A percentile compares a stretch with the other conserved stretches of the same genome.
These are phyloP conservation scores for Agmasoma carcini DNA, from an alignment of 371 early-diverging fungal species.

Conservation along the genomic window DNA sequence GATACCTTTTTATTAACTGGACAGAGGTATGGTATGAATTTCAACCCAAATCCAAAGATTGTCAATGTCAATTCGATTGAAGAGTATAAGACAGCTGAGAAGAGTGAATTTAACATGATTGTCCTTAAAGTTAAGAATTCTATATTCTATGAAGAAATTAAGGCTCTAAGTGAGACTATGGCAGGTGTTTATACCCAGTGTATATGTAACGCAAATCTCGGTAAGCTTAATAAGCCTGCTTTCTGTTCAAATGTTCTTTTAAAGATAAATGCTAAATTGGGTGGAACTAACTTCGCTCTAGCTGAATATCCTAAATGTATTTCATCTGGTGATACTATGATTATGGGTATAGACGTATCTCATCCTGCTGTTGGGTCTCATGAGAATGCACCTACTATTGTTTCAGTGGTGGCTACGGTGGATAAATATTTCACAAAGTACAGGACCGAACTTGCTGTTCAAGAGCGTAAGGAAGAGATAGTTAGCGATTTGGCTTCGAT, in stretches of 20 bases:
- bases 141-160: conserved; percentile 67
- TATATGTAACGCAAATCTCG: conserved; percentile 62
- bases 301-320: conserved; percentile 40
- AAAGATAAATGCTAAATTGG: conserved; percentile 72
- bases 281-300: conserved; percentile 59
- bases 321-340: conserved; percentile 58
- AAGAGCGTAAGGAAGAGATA: conserved; percentile 66
- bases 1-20: background rate
- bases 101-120: conserved; percentile 15
- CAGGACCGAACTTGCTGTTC: conserved; percentile 56
- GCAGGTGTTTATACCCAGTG: conserved; percentile 77
- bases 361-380: conserved; percentile 54
- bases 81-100: conserved; percentile 2
- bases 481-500: conserved; percentile 59
- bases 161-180: conserved; percentile 69
- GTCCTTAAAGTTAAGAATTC: conserved; percentile 23
- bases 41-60: background rate
- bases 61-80: conserved; percentile 2
- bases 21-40: conserved; percentile 9
- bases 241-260: conserved; percentile 65
- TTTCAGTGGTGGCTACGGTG: conserved; percentile 69
- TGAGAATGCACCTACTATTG: conserved; percentile 62
- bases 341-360: conserved; percentile 85
- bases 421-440: conserved; percentile 64
- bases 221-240: conserved; percentile 56